Conservation (phyloP, 345 rosid genomes). For the Rhodamnia rubescens region DNA sequence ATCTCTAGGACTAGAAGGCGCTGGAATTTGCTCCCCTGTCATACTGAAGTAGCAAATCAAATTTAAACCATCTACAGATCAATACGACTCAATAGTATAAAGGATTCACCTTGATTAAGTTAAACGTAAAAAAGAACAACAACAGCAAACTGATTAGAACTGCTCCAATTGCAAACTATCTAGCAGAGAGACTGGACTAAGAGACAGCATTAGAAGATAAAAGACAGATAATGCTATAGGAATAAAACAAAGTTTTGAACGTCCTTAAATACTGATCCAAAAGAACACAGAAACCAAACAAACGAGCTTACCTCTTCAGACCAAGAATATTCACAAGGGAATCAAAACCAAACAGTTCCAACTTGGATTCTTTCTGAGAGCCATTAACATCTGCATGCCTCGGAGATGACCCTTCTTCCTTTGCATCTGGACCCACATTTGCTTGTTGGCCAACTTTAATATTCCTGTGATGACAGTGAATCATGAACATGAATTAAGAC, state of each 20-base stretch:
- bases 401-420: slow-evolving; percentile 21
- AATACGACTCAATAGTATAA: not conserved
- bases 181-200: not conserved
- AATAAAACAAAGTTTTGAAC: not conserved
- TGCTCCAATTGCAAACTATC: not conserved
- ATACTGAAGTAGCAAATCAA: slow-evolving; percentile 50
- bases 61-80: slow-evolving; percentile 1
- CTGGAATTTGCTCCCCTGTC: slow-evolving; percentile 74
- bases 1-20: slow-evolving; percentile 91
- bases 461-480: slow-evolving; percentile 40
- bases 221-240: not conserved
- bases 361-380: slow-evolving; percentile 53
- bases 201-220: not conserved
- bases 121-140: not conserved
- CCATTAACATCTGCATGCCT: slow-evolving; percentile 42
- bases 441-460: slow-evolving; percentile 30
- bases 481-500: not conserved
- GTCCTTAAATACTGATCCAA: not conserved
- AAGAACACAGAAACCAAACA: not conserved
- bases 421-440: slow-evolving; percentile 16
- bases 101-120: not conserved
- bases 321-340: slow-evolving; percentile 99
- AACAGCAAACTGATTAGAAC: not conserved
- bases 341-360: slow-evolving; percentile 98
- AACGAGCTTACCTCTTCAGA: slow-evolving; percentile 58